phyloP scores from a whole-genome alignment of 176 grass and related monocot species.

The Triticum urartu region DNA sequence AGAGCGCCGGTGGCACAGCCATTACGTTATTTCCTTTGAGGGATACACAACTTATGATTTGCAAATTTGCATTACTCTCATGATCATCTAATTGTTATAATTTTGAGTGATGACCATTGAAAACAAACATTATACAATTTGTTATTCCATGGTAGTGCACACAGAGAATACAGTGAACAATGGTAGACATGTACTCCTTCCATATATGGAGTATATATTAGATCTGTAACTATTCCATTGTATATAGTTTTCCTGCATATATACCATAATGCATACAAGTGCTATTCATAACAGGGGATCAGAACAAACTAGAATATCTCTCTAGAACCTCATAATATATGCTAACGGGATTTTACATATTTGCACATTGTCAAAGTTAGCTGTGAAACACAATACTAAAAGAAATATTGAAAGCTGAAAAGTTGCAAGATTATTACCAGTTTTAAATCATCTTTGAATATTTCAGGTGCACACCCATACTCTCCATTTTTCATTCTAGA shows the following conservation, averaged over 20 bases:
- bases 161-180: constrained; percentile 9
- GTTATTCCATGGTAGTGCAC: constrained; percentile 3
- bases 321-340: background rate
- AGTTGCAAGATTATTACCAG: constrained; percentile 48
- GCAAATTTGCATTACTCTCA: background rate
- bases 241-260: background rate
- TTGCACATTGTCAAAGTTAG: background rate
- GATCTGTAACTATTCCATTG: background rate
- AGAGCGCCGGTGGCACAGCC: background rate
- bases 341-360: background rate
- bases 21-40: background rate
- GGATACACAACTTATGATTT: background rate
- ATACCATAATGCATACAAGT: background rate
- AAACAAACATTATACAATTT: background rate
- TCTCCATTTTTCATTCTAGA: constrained; percentile 86
- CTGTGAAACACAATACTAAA: background rate
- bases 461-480: constrained; percentile 59
- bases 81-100: background rate
- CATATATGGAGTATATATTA: background rate
- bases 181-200: background rate
- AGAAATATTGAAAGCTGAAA: constrained; percentile 17
- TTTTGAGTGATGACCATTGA: background rate
- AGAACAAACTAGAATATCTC: background rate
- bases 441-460: constrained; percentile 67
- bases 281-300: background rate